Evolutionary conservation across 2,329 filamentous ascomycete genomes (phyloP), one percentile per base, ranked within the genome.

Genomic region (Beauveria pseudobassiana): DNA sequence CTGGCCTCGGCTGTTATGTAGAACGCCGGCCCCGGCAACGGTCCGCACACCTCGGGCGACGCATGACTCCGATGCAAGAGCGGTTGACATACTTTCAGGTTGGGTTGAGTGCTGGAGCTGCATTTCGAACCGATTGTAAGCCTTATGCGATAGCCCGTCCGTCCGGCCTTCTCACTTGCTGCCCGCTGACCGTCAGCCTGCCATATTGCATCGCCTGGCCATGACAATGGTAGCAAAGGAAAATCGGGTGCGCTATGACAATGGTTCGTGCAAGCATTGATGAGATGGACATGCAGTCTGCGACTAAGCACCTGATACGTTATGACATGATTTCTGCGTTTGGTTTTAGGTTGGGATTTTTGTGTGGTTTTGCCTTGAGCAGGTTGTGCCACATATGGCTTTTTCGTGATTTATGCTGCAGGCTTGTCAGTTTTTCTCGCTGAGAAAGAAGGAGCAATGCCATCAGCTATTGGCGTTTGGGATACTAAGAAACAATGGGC

Each of bases 1-100:
- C 68, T 79, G 63, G 75, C 77, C 61, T 76, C 75, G 59, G 69
- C 75, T 64, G 76, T 77, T 68, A 76, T 78, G 74, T 78, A 77
- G 72, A 68, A 65, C 45, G 57, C 61, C 63, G 67, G 58, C 67
- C 65, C 62, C 20, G 59, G 43, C 59, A 46, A 53, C 40, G 60
- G 49, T 16, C 59, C 38, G 60, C n/a, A 55, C 26, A 38, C 14
- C 20, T 48, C 28, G 59, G 50, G 42, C 10, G 22, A 20, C 16
- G 50, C 34, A 45, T 60, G 24, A 34, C 12, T 1, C 40, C 14
- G 26, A 45, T 3, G 12, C 26, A 38, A 26, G 7, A 26, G 43
- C 40, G n/a, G n/a, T 18, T 38, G 20, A 26, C 43, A 28, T 18
- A 26, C 10, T 26, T 22, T 8, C 34, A 42, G 40, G 45, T 34